Base-by-base conservation (phyloP, 331 rosid genomes). In the Rhamnella rubrinervis region DNA sequence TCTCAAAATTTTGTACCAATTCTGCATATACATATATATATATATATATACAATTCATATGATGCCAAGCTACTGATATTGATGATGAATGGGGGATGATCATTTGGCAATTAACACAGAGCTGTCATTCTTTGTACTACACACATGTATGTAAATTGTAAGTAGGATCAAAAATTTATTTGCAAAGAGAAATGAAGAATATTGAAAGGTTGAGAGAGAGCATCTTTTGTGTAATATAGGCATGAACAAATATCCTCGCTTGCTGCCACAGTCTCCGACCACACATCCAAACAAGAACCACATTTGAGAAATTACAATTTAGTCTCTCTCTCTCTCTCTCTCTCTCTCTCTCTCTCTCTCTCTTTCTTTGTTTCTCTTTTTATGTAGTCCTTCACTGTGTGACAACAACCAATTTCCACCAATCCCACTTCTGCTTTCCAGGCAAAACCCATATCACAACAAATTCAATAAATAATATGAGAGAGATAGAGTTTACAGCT, bases 341-440 rank as follows among this genome's bases (percentile, higher is more conserved):
- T 21, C 35, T 35, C 25, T 21, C 35, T 40, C 46, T 3, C 64
- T 23, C 63, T 60, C 55, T 41, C 5, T 56, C 71, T 55, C 7
- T 53, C 20, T 35, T 19, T 21, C 35, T n/a, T 35, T 41, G 58
- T 59, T 19, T 59, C 56, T 67, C 73, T 67, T 62, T 51, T 57
- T 14, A 14, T 31, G 23, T 25, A 8, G 44, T 28, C 60, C 52
- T 61, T 61, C 67, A 67, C 67, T 68, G 51, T 37, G 65, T 80
- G 74, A 75, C 74, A 75, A 61, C 63, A 47, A 55, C 63, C 57
- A 31, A 31, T 65, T 68, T 66, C 63, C 53, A 55, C 78, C 71
- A 71, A 80, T 68, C 67, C 60, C 58, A 38, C 23, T 49, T 58
- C 67, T 61, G 61, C 59, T 68, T 75, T 66, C 68, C 60, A 64